Evolutionary conservation across 345 rosid genomes (phyloP).

Genomic region (Toxicodendron radicans): DNA sequence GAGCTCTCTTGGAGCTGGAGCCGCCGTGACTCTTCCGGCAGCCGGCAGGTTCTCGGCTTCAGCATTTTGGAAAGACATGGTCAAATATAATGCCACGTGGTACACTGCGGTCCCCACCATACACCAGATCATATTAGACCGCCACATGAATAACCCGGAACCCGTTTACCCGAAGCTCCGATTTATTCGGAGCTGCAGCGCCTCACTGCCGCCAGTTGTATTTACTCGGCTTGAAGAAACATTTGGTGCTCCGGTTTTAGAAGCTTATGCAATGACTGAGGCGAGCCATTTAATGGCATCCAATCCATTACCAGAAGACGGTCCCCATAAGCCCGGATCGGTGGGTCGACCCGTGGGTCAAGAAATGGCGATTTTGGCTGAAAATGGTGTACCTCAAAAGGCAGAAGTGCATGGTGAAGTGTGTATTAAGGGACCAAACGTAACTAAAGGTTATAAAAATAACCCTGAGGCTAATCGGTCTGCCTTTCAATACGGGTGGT

Average conservation of each 20-base stretch:
- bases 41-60: conserved; percentile 86
- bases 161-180: conserved; percentile 63
- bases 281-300: conserved; percentile 82
- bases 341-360: conserved; percentile 88
- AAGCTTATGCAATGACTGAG: conserved; percentile 95
- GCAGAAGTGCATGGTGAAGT: conserved; percentile 61
- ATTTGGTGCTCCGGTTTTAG: conserved; percentile 78
- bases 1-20: conserved; percentile 75
- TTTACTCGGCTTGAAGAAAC: conserved; percentile 74
- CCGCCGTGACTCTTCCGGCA: conserved; percentile 75
- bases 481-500: conserved; percentile 63
- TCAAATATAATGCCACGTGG: conserved; percentile 74
- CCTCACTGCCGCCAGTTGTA: conserved; percentile 77
- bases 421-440: conserved; percentile 62
- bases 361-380: conserved; percentile 71
- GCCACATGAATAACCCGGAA: conserved; percentile 62
- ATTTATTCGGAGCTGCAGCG: conserved; percentile 87
- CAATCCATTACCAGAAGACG: conserved; percentile 78
- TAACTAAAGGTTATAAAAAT: conserved; percentile 60
- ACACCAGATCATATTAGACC: conserved; percentile 86
- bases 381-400: conserved; percentile 56
- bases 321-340: conserved; percentile 75
- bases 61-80: conserved; percentile 80
- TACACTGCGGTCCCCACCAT: conserved; percentile 90
- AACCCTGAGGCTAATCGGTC: conserved; percentile 62